Percentiles rank a stretch among this genome's conserved stretches.
Evolutionary conservation across 148 eudicot species (phyloP).

Genomic region (Cornus kousa): DNA sequence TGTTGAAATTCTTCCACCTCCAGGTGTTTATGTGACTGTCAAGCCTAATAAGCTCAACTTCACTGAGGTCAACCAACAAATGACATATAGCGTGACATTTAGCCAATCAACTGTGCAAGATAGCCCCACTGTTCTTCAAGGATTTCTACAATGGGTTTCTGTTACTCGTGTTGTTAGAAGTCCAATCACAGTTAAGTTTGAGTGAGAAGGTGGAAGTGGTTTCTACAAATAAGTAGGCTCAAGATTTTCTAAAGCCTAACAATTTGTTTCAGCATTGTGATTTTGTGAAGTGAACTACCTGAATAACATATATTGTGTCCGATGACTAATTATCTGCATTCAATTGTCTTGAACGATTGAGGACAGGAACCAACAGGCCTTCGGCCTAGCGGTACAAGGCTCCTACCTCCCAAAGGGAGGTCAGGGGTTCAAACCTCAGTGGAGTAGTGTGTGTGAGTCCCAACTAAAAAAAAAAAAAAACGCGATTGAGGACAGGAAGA

Average conservation of each 20-base stretch:
- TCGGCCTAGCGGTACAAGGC: too few species aligned
- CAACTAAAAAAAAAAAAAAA: too few species aligned
- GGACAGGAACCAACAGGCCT: too few species aligned
- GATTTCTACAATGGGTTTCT: conserved; percentile 23
- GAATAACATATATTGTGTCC: not conserved
- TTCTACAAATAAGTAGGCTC: not conserved
- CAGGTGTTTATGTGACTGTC: conserved; percentile 15
- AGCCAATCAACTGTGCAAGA: not conserved
- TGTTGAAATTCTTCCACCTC: conserved; percentile 7
- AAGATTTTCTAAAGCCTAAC: not conserved
- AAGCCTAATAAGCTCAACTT: conserved; percentile 16
- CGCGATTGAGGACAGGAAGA: not conserved
- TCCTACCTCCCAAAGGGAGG: too few species aligned
- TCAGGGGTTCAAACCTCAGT: too few species aligned
- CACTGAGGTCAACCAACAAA: conserved; percentile 16
- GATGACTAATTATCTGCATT: not conserved
- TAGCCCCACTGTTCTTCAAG: conserved; percentile 1
- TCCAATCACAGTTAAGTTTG: conserved; percentile 14
- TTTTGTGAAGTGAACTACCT: not conserved
- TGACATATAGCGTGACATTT: conserved; percentile 26
- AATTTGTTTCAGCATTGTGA: not conserved
- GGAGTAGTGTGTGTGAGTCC: too few species aligned
- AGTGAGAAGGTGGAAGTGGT: not conserved
- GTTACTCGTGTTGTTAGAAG: conserved; percentile 22
- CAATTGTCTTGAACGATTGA: not conserved